Evolutionary conservation across 768 basidiomycete genomes (phyloP).

Genomic region (Lactarius evosmus): DNA sequence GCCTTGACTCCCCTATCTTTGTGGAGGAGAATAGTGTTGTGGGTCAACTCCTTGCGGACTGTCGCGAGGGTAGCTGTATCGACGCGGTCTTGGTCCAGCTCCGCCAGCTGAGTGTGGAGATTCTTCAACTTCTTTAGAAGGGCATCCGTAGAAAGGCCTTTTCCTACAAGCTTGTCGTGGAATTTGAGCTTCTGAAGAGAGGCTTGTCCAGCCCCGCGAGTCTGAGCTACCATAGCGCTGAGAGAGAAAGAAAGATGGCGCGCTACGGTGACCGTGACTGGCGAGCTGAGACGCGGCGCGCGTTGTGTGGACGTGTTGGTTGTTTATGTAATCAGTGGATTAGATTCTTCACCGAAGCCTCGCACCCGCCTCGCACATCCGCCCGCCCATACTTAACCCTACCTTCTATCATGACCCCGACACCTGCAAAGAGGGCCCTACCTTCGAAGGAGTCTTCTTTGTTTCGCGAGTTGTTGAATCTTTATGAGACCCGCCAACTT

Average conservation of each 20-base stretch:
- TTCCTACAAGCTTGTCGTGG: conserved; percentile 75
- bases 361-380: background rate
- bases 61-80: conserved; percentile 67
- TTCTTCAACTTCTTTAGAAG: conserved; percentile 83
- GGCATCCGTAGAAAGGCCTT: conserved; percentile 74
- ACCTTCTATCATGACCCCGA: conserved; percentile 31
- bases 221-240: conserved; percentile 66
- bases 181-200: conserved; percentile 67
- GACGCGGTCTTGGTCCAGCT: conserved; percentile 83
- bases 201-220: conserved; percentile 53
- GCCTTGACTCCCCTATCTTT: conserved; percentile 97
- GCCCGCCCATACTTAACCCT: conserved; percentile 1
- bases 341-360: background rate
- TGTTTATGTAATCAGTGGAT: conserved; percentile 6
- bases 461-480: conserved; percentile 81
- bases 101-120: conserved; percentile 72
- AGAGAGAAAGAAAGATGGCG: background rate
- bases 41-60: conserved; percentile 77
- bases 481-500: conserved; percentile 87
- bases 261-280: background rate
- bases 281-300: conserved; percentile 25
- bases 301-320: conserved; percentile 27
- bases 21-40: conserved; percentile 79
- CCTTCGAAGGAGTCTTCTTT: conserved; percentile 80
- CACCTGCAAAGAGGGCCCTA: conserved; percentile 50